These are phyloP conservation scores for Amylocarpus encephaloides DNA, from an alignment of 2,329 filamentous ascomycete genomes.

Conservation along the genomic window DNA sequence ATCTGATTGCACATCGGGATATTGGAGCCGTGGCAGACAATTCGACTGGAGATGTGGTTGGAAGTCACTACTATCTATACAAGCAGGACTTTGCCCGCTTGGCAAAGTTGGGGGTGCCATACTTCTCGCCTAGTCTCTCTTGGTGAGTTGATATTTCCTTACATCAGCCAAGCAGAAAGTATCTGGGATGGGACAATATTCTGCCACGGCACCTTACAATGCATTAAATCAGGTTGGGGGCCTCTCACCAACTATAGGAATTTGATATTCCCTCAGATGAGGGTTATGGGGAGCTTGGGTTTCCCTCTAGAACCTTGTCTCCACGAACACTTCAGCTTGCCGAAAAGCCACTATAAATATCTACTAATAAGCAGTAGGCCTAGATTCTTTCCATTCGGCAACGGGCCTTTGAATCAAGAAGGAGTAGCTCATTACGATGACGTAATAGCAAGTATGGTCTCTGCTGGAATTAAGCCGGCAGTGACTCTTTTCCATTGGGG, in stretches of 20 bases:
- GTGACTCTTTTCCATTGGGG: constrained; percentile 42
- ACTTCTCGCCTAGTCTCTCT: constrained; percentile 37
- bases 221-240: no score
- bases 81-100: constrained; percentile 50
- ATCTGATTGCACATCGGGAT: constrained; percentile 31
- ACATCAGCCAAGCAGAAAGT: no score
- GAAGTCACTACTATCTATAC: constrained; percentile 49
- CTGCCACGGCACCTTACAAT: no score
- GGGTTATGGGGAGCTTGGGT: no score
- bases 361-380: constrained; percentile 38
- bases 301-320: no score
- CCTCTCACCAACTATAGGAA: no score
- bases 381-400: constrained; percentile 45
- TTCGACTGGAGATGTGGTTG: constrained; percentile 43
- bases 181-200: no score
- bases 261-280: no score
- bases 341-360: no score
- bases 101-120: constrained; percentile 46
- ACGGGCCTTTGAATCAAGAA: constrained; percentile 45
- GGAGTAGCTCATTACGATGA: constrained; percentile 49
- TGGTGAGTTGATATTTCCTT: constrained; percentile 17
- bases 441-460: constrained; percentile 43
- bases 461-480: constrained; percentile 43
- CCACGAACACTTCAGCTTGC: no score
- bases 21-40: constrained; percentile 32